Percentiles rank a stretch among this genome's conserved stretches.
These are phyloP conservation scores for Pythium phragmitis DNA, from an alignment of 352 stramenopile species.

Conservation along the genomic window DNA sequence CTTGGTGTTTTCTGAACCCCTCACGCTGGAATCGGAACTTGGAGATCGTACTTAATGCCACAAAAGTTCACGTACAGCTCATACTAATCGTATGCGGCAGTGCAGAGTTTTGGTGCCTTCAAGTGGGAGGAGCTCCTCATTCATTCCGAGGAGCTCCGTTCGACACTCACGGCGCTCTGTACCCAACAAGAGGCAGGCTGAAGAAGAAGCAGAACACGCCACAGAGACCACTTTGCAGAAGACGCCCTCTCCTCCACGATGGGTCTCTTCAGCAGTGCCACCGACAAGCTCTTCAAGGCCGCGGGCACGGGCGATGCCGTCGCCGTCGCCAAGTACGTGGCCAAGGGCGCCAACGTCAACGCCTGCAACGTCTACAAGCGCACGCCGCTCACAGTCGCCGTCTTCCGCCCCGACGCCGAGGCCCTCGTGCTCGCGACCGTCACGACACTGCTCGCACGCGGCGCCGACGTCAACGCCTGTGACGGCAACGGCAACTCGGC, in stretches of 20 bases:
- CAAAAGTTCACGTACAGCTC: too few species aligned
- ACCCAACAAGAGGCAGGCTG: background rate
- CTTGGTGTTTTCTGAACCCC: too few species aligned
- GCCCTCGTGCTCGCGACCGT: slow-evolving; percentile 5
- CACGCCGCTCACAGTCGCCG: slow-evolving; percentile 16
- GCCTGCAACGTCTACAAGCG: slow-evolving; percentile 13
- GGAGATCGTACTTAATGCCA: too few species aligned
- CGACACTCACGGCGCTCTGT: background rate
- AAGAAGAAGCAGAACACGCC: background rate
- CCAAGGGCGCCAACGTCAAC: slow-evolving; percentile 9
- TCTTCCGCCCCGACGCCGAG: background rate
- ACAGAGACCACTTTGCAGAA: too few species aligned
- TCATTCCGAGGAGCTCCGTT: too few species aligned
- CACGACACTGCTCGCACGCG: slow-evolving; percentile 1
- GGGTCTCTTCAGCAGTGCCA: slow-evolving; percentile 11
- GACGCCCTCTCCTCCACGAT: background rate
- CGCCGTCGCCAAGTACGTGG: slow-evolving; percentile 2
- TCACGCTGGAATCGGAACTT: background rate
- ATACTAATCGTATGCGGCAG: too few species aligned
- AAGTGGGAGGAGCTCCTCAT: too few species aligned
- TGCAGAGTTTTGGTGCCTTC: background rate
- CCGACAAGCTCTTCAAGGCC: slow-evolving; percentile 21
- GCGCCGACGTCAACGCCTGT: slow-evolving; percentile 9
- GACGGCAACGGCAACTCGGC: slow-evolving; percentile 11
- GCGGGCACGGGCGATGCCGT: slow-evolving; percentile 5